Conservation (phyloP, 805 yeast species). For the Wickerhamomyces chambardii region DNA sequence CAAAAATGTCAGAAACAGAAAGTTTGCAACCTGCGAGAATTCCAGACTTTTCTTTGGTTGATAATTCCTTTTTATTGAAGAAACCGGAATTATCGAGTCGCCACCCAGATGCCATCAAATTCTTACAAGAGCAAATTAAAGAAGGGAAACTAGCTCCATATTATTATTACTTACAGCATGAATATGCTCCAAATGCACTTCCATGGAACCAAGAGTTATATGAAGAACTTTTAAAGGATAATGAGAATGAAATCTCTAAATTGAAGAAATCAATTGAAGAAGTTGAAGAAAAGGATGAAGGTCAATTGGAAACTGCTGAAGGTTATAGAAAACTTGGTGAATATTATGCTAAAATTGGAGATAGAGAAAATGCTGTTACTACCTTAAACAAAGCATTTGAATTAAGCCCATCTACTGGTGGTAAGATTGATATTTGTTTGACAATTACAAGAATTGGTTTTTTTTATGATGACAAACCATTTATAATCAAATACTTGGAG, state of each 20-base stretch:
- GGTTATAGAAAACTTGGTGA: slow-evolving; percentile 80
- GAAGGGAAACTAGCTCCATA: slow-evolving; percentile 72
- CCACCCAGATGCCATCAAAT: slow-evolving; percentile 33
- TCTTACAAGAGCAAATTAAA: slow-evolving; percentile 45
- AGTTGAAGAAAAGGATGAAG: slow-evolving; percentile 61
- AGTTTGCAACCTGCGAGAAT: slow-evolving; percentile 26
- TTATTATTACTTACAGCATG: slow-evolving; percentile 57
- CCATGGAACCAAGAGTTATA: slow-evolving; percentile 57
- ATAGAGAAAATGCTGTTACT: slow-evolving; percentile 56
- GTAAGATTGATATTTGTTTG: slow-evolving; percentile 79
- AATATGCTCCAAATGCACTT: slow-evolving; percentile 27
- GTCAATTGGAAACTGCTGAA: slow-evolving; percentile 73
- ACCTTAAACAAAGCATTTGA: slow-evolving; percentile 69
- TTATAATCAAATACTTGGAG: slow-evolving; percentile 64
- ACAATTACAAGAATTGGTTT: slow-evolving; percentile 85
- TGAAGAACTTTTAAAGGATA: slow-evolving; percentile 37
- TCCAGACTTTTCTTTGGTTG: slow-evolving; percentile 82
- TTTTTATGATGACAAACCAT: slow-evolving; percentile 70
- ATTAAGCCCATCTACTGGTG: slow-evolving; percentile 77
- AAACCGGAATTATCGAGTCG: slow-evolving; percentile 25
- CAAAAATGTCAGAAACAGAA: slow-evolving; percentile 7
- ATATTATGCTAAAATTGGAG: slow-evolving; percentile 80
- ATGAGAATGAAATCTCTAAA: slow-evolving; percentile 42
- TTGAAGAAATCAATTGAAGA: slow-evolving; percentile 34
- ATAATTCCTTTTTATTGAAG: slow-evolving; percentile 59